Evolutionary conservation across 495 filamentous ascomycete species (phyloP).

Genomic region (Penicillium herquei): DNA sequence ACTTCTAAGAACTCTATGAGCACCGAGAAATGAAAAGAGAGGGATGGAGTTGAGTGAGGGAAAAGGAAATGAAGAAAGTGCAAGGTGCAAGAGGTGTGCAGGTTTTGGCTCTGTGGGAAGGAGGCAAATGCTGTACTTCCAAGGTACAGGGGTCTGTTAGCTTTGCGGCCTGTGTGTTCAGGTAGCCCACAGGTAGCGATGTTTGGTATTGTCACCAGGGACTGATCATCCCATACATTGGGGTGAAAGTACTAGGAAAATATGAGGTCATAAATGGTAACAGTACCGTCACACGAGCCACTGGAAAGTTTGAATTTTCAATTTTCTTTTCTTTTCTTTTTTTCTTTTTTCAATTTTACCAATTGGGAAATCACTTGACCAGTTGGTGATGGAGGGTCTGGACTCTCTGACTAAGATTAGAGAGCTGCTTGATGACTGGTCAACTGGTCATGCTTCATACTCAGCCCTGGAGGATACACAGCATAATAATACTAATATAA

Average conservation of each 20-base stretch:
- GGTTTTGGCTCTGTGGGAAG: conserved; percentile 27
- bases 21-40: conserved; percentile 32
- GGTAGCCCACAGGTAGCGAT: background rate
- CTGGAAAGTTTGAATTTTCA: background rate
- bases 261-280: background rate
- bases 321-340: background rate
- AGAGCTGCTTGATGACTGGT: conserved; percentile 3
- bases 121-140: conserved; percentile 27
- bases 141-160: conserved; percentile 1
- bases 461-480: background rate
- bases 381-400: conserved; percentile 6
- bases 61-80: conserved; percentile 32
- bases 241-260: too few species aligned
- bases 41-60: conserved; percentile 19
- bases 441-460: background rate
- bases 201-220: background rate
- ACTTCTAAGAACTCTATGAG: conserved; percentile 43
- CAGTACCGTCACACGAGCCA: background rate
- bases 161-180: conserved; percentile 2
- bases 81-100: conserved; percentile 8
- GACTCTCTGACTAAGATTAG: conserved; percentile 10
- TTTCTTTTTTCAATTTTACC: too few species aligned
- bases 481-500: background rate
- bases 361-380: background rate
- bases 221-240: background rate